These are phyloP conservation scores for Arachis stenosperma DNA, from an alignment of 306 rosid species.

Conservation along the genomic window DNA sequence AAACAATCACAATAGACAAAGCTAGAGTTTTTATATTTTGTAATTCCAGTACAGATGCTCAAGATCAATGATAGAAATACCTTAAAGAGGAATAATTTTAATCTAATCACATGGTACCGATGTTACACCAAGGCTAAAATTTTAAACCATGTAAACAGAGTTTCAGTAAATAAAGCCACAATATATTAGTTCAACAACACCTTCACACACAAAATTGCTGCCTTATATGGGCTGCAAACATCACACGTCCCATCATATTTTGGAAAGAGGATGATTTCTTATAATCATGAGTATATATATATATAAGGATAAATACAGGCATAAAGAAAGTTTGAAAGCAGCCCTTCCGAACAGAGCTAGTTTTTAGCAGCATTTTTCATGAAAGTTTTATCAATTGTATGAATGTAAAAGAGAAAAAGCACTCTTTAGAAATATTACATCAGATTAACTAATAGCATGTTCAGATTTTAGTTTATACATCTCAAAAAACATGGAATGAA, in stretches of 20 bases:
- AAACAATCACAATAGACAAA: constrained; percentile 18
- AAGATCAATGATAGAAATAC: constrained; percentile 24
- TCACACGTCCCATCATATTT: constrained; percentile 12
- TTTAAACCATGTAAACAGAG: neutral
- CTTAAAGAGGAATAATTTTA: constrained; percentile 13
- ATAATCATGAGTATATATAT: neutral
- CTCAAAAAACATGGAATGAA: neutral
- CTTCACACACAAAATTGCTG: neutral
- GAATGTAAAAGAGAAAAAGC: constrained; percentile 12
- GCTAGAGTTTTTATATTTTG: constrained; percentile 8
- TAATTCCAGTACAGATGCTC: constrained; percentile 23
- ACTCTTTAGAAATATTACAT: neutral
- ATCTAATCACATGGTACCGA: neutral
- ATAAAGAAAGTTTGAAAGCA: constrained; percentile 19
- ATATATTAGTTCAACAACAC: neutral
- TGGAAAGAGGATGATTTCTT: neutral
- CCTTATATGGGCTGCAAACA: constrained; percentile 8
- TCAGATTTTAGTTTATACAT: neutral
- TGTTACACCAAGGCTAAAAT: neutral
- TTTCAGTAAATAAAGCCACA: constrained; percentile 4
- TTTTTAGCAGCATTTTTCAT: constrained; percentile 1
- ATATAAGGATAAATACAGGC: neutral
- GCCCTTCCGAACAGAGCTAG: constrained; percentile 28
- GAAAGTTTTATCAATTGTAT: constrained; percentile 9
- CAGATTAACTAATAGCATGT: neutral